Base-by-base conservation (phyloP, 1,284 basidiomycete species). In the Xerocomus amazonicus region DNA sequence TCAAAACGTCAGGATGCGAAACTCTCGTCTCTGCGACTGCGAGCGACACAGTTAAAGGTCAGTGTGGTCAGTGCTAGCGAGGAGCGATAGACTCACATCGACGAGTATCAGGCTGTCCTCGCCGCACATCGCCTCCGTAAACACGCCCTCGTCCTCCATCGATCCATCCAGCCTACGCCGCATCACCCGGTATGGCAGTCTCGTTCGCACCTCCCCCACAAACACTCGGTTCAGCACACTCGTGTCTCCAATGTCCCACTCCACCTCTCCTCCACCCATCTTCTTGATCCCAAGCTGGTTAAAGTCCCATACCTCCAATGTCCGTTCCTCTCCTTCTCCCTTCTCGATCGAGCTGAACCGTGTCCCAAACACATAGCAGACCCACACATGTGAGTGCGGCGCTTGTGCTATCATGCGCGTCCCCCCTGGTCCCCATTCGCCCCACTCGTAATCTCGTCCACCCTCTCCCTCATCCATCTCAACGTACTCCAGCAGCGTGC, bases 331-430 rank as follows among this genome's bases (percentile, higher is more conserved):
- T 48, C 13, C 52, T 46, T 16, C 27, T 4, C 50, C 43, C 4
- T 54, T 45, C 32, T 47, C 48, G 44, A 56, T 60, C 45, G 55
- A 70, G 53, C 68, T 73, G 49, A 71, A 80, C 50, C 71, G 72
- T 38, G 72, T 73, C 13, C 82, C 82, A 58, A 73, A 75, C 26
- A 81, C 75, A 56, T 78, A 81, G 66, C 83, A 85, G 7, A 80
- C 78, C 79, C 79, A 85, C 16, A 70, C 61, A 14, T 63, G 50
- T 32, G 74, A 75, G 39, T 70, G 70, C 28, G 57, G 56, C 10
- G 59, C 58, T 28, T 56, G 57, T 9, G 65, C 62, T 29, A 78
- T 56, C 54, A 79, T 59, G 19, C 78, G 75, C 14, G 74, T 73
- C 4, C 73, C 73, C 14, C 39, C 45, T 3, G 73, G 73, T 14